Evolutionary conservation across 129 eudicot genomes (phyloP), one percentile per base, ranked within the genome.

Genomic region (Ambrosia trifida): DNA sequence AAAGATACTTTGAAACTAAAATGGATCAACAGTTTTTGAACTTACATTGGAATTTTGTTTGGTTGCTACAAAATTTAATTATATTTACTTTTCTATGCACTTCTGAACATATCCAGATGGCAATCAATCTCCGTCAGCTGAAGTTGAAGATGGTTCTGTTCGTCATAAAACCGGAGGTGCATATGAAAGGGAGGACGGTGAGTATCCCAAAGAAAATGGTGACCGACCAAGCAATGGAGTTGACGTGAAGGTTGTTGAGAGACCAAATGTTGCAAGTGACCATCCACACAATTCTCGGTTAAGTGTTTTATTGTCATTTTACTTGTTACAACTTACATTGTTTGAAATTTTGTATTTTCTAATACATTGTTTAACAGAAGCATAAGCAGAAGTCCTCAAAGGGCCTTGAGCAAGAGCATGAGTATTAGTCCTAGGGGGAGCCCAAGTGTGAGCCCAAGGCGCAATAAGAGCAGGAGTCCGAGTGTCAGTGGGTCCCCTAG

Each of bases 351-450:
- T 54, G 41, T 58, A 2, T 51, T 51, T 72, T 18, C 33, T 30
- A 20, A 73, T 17, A 30, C 10, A 24, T 69, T 72, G 65, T 73
- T 75, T 68, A 70, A 64, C 96, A 89, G 96, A 87, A 89, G 94
- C 83, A 80, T 78, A 77, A 89, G 91, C 78, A 20, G 60, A 28
- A 88, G 89, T 75, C 96, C 96, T 58, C 85, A 73, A 83, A 87
- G 81, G 81, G 69, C 69, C 38, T 64, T 72, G 85, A 88, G 95
- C 75, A 87, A 80, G 96, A 94, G 98, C 82, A 83, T 85, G 88
- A 92, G 98, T 68, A 82, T 94, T 58, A 94, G 96, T 68, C 98
- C 96, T 17, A 77, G 36, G 70, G 82, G 86, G 87, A 88, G 92
- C 79, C 82, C 74, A 2, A 78, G 82, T 61, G 40, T 69, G 56